These are phyloP conservation scores for Nicotiana benthamiana DNA, from an alignment of 257 asterid genomes.

Conservation along the genomic window DNA sequence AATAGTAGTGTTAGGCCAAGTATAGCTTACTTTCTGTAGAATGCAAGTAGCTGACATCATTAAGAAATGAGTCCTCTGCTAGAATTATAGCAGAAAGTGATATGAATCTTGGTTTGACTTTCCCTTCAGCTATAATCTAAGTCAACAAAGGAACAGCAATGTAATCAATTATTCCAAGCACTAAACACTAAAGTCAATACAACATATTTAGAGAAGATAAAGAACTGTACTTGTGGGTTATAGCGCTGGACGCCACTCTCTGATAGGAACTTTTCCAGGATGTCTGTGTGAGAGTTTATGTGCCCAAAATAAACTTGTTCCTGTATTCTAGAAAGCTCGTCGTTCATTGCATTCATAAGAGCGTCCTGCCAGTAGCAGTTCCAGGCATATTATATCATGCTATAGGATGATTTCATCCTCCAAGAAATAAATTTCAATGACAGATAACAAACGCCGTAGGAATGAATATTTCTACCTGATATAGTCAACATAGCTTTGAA, in stretches of 20 bases:
- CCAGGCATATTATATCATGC: neutral
- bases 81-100: slow-evolving; percentile 62
- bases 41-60: slow-evolving; percentile 68
- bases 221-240: slow-evolving; percentile 68
- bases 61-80: slow-evolving; percentile 49
- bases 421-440: neutral
- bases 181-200: neutral
- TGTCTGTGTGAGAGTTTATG: slow-evolving; percentile 75
- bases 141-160: slow-evolving; percentile 16
- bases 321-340: slow-evolving; percentile 93
- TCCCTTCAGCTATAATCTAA: slow-evolving; percentile 88
- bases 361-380: slow-evolving; percentile 62
- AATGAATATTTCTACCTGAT: neutral
- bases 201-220: neutral
- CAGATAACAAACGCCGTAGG: neutral
- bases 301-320: slow-evolving; percentile 97
- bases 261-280: slow-evolving; percentile 79
- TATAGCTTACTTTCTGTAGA: slow-evolving; percentile 68
- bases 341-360: slow-evolving; percentile 86
- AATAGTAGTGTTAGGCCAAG: slow-evolving; percentile 17
- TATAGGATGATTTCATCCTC: neutral
- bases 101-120: slow-evolving; percentile 67
- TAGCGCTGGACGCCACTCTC: slow-evolving; percentile 90
- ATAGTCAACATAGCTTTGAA: neutral
- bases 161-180: slow-evolving; percentile 5